A percentile compares a stretch with the other conserved stretches of the same genome.
Evolutionary conservation across 352 stramenopile species (phyloP).

Genomic region (Globisporangium iwayamae): DNA sequence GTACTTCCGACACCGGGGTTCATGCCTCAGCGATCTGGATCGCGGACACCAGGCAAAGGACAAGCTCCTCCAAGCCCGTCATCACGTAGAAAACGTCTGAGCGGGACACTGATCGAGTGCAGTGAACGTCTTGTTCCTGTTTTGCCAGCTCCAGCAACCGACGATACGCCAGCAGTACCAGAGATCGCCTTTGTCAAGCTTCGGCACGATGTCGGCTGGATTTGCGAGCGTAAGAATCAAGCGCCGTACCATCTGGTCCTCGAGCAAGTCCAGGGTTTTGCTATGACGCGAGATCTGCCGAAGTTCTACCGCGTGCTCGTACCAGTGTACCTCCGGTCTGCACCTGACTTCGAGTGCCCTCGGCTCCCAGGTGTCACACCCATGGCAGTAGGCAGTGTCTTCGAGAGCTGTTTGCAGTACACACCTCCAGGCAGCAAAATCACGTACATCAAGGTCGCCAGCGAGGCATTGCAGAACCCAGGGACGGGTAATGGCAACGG

Average conservation of each 20-base stretch:
- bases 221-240: conserved; percentile 58
- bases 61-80: conserved; percentile 28
- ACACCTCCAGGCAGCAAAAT: conserved; percentile 69
- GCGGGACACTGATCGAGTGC: conserved; percentile 74
- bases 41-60: not conserved
- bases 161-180: conserved; percentile 15
- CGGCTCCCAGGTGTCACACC: conserved; percentile 61
- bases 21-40: not conserved
- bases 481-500: conserved; percentile 43
- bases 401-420: conserved; percentile 78
- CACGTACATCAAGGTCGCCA: conserved; percentile 80
- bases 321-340: conserved; percentile 61
- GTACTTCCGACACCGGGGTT: conserved; percentile 56
- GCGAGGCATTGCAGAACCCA: conserved; percentile 31
- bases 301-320: conserved; percentile 79
- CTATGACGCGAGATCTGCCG: conserved; percentile 55
- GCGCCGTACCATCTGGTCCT: conserved; percentile 48
- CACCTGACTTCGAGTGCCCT: conserved; percentile 74
- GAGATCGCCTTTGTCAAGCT: conserved; percentile 76
- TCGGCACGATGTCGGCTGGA: conserved; percentile 76
- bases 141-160: conserved; percentile 6
- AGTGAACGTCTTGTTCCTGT: conserved; percentile 67
- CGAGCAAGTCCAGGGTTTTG: conserved; percentile 70
- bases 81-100: conserved; percentile 52
- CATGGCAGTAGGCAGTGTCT: conserved; percentile 64